Evolutionary conservation across 208 protist genomes (phyloP).

Genomic region (Leishmania mexicana): DNA sequence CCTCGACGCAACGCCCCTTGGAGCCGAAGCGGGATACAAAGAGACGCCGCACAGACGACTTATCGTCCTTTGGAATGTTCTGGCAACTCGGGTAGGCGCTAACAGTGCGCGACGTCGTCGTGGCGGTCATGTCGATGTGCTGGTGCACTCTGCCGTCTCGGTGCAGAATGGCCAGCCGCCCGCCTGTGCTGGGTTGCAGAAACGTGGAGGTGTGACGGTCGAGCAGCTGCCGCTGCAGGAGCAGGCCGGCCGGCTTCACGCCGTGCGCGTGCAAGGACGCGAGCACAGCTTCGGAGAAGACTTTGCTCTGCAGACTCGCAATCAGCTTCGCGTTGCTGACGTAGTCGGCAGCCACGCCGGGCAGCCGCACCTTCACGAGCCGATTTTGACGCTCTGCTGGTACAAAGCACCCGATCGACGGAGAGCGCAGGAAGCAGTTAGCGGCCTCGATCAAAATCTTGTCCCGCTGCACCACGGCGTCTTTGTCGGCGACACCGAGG

Average conservation of each 20-base stretch:
- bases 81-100: constrained; percentile 88
- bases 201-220: constrained; percentile 62
- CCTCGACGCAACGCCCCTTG: constrained; percentile 77
- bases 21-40: constrained; percentile 85
- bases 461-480: constrained; percentile 47
- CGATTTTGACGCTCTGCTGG: constrained; percentile 43
- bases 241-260: constrained; percentile 51
- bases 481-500: constrained; percentile 41
- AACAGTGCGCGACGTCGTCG: constrained; percentile 79
- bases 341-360: constrained; percentile 56
- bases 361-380: constrained; percentile 49
- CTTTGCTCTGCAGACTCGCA: constrained; percentile 39
- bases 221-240: constrained; percentile 70
- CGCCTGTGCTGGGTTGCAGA: constrained; percentile 41
- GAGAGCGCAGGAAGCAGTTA: constrained; percentile 57
- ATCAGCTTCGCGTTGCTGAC: constrained; percentile 44
- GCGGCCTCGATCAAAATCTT: constrained; percentile 53
- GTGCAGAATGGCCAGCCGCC: constrained; percentile 63
- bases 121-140: constrained; percentile 84
- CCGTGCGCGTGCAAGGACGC: constrained; percentile 49
- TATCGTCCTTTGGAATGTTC: constrained; percentile 90
- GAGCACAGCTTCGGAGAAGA: constrained; percentile 53
- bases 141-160: constrained; percentile 65
- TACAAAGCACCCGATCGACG: constrained; percentile 72
- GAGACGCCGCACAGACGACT: constrained; percentile 75